Conservation (phyloP, 192 early-diverging fungal genomes). For the Umbelopsis ramanniana region DNA sequence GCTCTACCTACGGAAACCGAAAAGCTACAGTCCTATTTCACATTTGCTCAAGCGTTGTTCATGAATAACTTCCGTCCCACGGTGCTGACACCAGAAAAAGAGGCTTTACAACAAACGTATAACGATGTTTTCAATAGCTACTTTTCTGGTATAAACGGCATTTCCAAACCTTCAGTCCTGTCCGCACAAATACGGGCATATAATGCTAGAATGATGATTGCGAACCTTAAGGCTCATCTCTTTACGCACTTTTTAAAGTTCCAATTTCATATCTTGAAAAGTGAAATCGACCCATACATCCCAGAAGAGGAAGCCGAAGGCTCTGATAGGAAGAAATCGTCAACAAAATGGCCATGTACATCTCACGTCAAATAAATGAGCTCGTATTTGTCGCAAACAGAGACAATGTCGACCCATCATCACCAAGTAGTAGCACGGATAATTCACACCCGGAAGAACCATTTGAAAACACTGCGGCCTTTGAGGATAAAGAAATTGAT, state of each 20-base stretch:
- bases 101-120: not conserved
- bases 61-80: not conserved
- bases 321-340: not conserved
- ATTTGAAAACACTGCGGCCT: too few species aligned
- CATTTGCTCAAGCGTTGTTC: not conserved
- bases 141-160: not conserved
- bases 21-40: not conserved
- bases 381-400: not conserved
- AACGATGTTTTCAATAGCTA: not conserved
- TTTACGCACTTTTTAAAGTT: not conserved
- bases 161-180: not conserved
- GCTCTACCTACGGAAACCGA: not conserved
- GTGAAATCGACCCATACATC: not conserved
- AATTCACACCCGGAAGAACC: too few species aligned
- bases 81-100: not conserved
- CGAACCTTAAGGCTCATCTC: not conserved
- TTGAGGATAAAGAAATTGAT: too few species aligned
- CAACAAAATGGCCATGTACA: not conserved
- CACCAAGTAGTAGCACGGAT: too few species aligned
- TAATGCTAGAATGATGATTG: not conserved
- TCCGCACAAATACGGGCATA: not conserved
- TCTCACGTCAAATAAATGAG: not conserved
- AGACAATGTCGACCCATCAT: too few species aligned
- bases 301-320: not conserved
- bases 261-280: not conserved